Evolutionary conservation across 139 green algal genomes (phyloP).

Genomic region (Coelastrella sp.): DNA sequence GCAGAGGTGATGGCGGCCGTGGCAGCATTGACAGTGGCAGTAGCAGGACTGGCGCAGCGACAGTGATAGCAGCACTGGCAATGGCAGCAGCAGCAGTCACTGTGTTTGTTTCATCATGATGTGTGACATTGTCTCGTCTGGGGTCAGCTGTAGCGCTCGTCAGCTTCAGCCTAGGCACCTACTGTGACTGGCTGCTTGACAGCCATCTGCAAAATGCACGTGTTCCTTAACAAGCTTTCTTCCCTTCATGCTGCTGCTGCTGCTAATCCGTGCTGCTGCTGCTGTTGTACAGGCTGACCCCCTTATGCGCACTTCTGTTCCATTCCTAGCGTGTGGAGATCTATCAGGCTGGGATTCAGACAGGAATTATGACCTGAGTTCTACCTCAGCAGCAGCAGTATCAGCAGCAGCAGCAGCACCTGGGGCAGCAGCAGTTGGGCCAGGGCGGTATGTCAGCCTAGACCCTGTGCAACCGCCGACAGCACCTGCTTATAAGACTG

Average conservation of each 20-base stretch:
- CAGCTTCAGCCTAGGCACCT: too few species aligned
- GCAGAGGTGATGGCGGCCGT: too few species aligned
- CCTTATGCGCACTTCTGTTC: slow-evolving; percentile 57
- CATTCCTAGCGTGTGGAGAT: slow-evolving; percentile 96
- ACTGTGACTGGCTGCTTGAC: not conserved
- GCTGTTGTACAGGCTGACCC: not conserved
- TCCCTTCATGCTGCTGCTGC: slow-evolving; percentile 5
- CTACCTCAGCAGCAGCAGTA: slow-evolving; percentile 38
- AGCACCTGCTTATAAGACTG: slow-evolving; percentile 85
- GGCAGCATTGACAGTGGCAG: too few species aligned
- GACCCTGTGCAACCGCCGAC: slow-evolving; percentile 91
- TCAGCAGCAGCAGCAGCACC: slow-evolving; percentile 36
- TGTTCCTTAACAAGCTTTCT: not conserved
- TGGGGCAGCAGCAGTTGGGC: not conserved
- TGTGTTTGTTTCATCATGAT: too few species aligned
- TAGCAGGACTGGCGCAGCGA: too few species aligned
- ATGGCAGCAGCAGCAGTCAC: not conserved
- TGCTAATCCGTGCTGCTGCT: not conserved
- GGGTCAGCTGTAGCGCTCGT: too few species aligned
- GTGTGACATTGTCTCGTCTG: too few species aligned
- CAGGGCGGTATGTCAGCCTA: slow-evolving; percentile 62
- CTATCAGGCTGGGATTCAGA: slow-evolving; percentile 93
- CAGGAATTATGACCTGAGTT: slow-evolving; percentile 82
- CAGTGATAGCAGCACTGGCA: not conserved
- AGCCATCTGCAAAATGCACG: not conserved